Evolutionary conservation across 352 stramenopile genomes (phyloP).

Genomic region (Pythium periplocum): DNA sequence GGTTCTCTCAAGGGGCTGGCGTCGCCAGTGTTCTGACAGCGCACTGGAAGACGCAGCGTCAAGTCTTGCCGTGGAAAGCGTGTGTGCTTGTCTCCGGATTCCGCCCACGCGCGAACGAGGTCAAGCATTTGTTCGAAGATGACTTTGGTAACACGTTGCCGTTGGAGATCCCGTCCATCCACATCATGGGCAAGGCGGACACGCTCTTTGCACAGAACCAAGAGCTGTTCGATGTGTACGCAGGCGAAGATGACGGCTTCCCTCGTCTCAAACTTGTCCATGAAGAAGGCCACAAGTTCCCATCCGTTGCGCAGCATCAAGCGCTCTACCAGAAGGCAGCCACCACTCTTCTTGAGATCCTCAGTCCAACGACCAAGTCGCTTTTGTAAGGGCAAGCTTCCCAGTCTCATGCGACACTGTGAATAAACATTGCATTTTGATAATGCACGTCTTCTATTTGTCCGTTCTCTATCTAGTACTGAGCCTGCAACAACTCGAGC

Average conservation of each 20-base stretch:
- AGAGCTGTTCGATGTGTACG: constrained; percentile 43
- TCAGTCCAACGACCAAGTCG: no score
- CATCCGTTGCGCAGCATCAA: constrained; percentile 32
- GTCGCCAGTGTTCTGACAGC: constrained; percentile 58
- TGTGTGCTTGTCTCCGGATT: constrained; percentile 67
- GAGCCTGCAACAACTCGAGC: constrained; percentile 43
- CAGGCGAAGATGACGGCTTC: constrained; percentile 18
- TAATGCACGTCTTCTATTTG: not conserved
- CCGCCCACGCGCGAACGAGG: constrained; percentile 39
- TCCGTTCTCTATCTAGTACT: constrained; percentile 34
- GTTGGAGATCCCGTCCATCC: constrained; percentile 62
- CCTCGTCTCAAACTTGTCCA: constrained; percentile 46
- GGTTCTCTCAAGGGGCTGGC: constrained; percentile 69
- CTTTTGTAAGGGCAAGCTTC: no score
- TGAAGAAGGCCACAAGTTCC: constrained; percentile 81
- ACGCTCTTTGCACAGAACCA: constrained; percentile 36
- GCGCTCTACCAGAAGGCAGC: constrained; percentile 50
- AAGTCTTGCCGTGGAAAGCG: constrained; percentile 44
- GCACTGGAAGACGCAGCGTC: constrained; percentile 34
- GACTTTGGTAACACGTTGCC: constrained; percentile 20
- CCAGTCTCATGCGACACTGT: no score
- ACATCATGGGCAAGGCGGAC: constrained; percentile 55
- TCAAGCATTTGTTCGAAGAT: constrained; percentile 43
- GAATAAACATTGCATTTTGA: not conserved
- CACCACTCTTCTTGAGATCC: constrained; percentile 16